Evolutionary conservation across 176 grass and related monocot species (phyloP).

Genomic region (Guadua angustifolia): DNA sequence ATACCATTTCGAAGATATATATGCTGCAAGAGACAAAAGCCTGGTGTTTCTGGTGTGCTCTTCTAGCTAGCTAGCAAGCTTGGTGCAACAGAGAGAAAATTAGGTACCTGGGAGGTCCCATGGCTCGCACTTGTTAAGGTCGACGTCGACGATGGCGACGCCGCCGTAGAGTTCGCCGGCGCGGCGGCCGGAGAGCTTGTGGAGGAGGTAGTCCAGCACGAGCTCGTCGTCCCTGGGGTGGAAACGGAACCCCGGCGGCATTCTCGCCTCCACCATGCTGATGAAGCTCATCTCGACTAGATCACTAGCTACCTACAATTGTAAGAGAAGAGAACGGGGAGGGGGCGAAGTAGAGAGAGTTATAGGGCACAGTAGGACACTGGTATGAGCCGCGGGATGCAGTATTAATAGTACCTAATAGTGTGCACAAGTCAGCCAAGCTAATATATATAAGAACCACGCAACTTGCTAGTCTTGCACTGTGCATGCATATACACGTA

Average conservation of each 20-base stretch:
- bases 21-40: not conserved
- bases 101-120: constrained; percentile 84
- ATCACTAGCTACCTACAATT: too few relatives aligned
- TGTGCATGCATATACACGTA: too few relatives aligned
- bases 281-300: constrained; percentile 59
- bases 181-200: constrained; percentile 48
- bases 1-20: too few relatives aligned
- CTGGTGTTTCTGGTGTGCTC: too few relatives aligned
- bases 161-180: constrained; percentile 22
- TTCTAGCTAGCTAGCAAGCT: too few relatives aligned
- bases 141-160: constrained; percentile 73
- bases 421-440: not conserved
- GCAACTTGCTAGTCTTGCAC: not conserved
- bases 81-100: too few relatives aligned
- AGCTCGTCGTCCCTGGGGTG: constrained; percentile 85
- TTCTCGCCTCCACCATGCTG: constrained; percentile 77
- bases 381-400: not conserved
- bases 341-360: too few relatives aligned
- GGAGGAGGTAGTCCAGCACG: constrained; percentile 79
- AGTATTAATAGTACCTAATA: not conserved
- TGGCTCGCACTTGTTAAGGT: constrained; percentile 96
- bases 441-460: not conserved
- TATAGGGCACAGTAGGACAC: not conserved
- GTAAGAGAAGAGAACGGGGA: not conserved
- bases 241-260: constrained; percentile 92